Evolutionary conservation across 2,329 filamentous ascomycete genomes (phyloP).

Genomic region (Neofusicoccum laricinum): DNA sequence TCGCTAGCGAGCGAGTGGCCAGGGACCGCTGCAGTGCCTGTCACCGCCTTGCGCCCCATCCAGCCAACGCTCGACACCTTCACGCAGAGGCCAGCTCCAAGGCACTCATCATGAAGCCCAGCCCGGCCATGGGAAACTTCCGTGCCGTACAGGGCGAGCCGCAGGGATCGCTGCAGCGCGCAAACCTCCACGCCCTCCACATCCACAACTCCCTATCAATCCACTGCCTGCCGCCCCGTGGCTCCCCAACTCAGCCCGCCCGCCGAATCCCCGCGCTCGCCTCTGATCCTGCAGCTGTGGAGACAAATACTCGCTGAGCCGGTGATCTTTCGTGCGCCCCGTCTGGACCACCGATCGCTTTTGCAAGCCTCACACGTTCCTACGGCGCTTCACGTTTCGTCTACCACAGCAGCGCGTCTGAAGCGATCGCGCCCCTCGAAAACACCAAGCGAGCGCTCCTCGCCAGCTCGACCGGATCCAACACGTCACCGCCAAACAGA

Average conservation of each 20-base stretch:
- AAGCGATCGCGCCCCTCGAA: neutral
- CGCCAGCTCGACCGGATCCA: neutral
- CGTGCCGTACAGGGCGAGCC: slow-evolving; percentile 20
- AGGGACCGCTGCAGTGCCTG: slow-evolving; percentile 10
- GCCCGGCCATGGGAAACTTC: slow-evolving; percentile 17
- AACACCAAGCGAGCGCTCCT: neutral
- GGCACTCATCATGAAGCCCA: neutral
- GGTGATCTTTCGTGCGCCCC: neutral
- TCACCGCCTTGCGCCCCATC: slow-evolving; percentile 11
- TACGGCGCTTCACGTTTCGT: slow-evolving; percentile 16
- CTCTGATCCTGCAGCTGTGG: neutral
- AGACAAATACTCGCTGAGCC: neutral
- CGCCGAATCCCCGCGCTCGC: neutral
- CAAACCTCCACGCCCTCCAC: neutral
- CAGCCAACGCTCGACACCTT: neutral
- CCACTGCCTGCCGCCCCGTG: slow-evolving; percentile 8
- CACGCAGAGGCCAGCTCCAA: neutral
- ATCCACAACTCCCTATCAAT: neutral
- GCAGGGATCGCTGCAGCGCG: slow-evolving; percentile 18
- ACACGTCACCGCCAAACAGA: neutral
- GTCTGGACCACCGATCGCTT: neutral
- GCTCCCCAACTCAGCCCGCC: neutral
- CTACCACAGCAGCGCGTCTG: neutral
- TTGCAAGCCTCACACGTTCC: slow-evolving; percentile 8
- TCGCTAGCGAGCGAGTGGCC: slow-evolving; percentile 12